Base-by-base conservation (phyloP, 108 stramenopile species). In the Epithemia pelagica region DNA sequence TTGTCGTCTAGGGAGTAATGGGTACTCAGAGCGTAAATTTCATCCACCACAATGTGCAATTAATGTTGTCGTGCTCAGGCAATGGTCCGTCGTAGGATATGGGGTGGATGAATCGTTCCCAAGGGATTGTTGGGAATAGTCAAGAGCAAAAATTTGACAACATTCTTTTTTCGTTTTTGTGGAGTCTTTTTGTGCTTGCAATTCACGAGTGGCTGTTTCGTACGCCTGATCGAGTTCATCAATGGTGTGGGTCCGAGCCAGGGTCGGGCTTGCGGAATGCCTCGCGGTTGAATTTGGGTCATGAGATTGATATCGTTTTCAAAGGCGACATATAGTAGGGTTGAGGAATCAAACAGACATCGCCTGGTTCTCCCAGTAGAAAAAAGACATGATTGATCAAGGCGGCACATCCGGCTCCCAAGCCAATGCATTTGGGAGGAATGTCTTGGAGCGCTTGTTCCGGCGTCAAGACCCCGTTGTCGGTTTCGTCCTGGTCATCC, bases 101-200 rank as follows among this genome's bases (percentile, higher is more conserved):
- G 71, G 2, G 83, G 76, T 23, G 62, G 30, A 61, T 95, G 91
- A 60, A 86, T 77, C 8, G 80, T 75, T 8, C 91, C 96, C 52
- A 95, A 76, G n/a, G 96, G 96, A 74, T 95, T 97, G 74, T 92
- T 83, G 8, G 96, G 96, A 66, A 95, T 95, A 24, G 90, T 90
- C 25, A 97, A 70, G 55, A 97, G 71, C 0, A 97, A 64, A 29
- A 92, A 86, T 54, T 75, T 82, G 22, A 81, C 8, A 21, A 67
- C 77, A n/a, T n/a, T n/a, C 66, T 75, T 74, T 22, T 68, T 71
- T 19, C 73, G 74, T 67, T 78, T 46, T 30, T 71, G 57, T n/a
- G n/a, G n/a, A 63, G 46, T 80, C 0, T 87, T 93, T 52, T 70
- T 37, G 28, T 95, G 84, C 26, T 95, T 70, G 24, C 86, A 86